Percentiles rank a stretch among this genome's conserved stretches.
These are phyloP conservation scores for Lathyrus tuberosus DNA, from an alignment of 306 rosid genomes.

Conservation along the genomic window DNA sequence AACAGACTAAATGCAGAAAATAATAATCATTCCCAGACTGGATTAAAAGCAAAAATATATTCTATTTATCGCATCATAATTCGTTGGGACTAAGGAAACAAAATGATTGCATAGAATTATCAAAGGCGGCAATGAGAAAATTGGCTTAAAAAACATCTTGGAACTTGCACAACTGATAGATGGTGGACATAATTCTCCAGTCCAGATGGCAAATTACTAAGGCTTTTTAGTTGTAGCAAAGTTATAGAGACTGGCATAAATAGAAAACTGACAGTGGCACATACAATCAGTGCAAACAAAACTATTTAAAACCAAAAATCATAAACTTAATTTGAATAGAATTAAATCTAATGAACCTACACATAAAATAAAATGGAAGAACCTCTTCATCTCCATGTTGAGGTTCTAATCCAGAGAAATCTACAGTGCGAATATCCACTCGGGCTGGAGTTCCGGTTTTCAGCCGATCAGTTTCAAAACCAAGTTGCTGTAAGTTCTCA, in stretches of 20 bases:
- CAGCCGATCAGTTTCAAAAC: slow-evolving; percentile 87
- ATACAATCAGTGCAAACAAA: slow-evolving; percentile 28
- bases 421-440: slow-evolving; percentile 82
- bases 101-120: slow-evolving; percentile 21
- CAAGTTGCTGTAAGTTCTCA: slow-evolving; percentile 82
- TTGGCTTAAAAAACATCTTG: slow-evolving; percentile 20
- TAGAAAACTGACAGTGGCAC: slow-evolving; percentile 17
- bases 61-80: slow-evolving; percentile 14
- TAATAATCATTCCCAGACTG: slow-evolving; percentile 23
- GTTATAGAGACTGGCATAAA: slow-evolving; percentile 26
- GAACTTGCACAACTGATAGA: slow-evolving; percentile 24
- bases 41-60: slow-evolving; percentile 30
- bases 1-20: slow-evolving; percentile 18
- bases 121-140: slow-evolving; percentile 24
- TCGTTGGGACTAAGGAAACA: slow-evolving; percentile 9
- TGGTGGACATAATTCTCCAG: slow-evolving; percentile 35
- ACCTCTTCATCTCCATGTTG: slow-evolving; percentile 98
- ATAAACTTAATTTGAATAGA: slow-evolving; percentile 33
- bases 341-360: slow-evolving; percentile 60
- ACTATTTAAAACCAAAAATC: slow-evolving; percentile 39
- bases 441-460: slow-evolving; percentile 99
- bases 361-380: slow-evolving; percentile 60
- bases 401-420: slow-evolving; percentile 85
- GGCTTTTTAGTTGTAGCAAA: slow-evolving; percentile 29
- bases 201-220: slow-evolving; percentile 31